phyloP scores from a whole-genome alignment of 495 filamentous ascomycete species.

The Staphylotrichum longicolle region DNA sequence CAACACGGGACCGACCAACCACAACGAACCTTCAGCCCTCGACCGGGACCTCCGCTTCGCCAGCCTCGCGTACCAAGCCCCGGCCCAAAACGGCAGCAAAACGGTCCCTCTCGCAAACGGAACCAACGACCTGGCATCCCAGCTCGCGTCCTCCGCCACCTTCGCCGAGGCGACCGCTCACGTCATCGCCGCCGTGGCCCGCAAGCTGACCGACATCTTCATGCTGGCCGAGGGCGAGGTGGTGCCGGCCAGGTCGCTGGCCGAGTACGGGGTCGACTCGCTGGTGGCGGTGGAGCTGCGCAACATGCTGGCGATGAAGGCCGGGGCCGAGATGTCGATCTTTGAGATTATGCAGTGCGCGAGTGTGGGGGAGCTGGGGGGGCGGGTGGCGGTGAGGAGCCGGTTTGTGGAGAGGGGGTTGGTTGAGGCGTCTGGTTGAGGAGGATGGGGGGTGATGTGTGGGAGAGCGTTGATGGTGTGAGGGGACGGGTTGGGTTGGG shows the following conservation, averaged over 20 bases:
- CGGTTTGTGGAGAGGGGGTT: conserved; percentile 4
- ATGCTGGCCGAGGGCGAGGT: conserved; percentile 40
- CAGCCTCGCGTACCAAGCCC: conserved; percentile 17
- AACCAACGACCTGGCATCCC: conserved; percentile 17
- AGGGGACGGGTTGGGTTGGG: too few relatives aligned
- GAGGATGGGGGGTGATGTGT: not conserved
- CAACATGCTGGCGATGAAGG: conserved; percentile 41
- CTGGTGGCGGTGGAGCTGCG: conserved; percentile 50
- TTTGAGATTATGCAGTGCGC: conserved; percentile 45
- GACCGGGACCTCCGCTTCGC: conserved; percentile 26
- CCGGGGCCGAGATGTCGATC: conserved; percentile 39
- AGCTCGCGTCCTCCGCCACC: conserved; percentile 14
- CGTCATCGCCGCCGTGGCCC: conserved; percentile 21
- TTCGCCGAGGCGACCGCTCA: conserved; percentile 14
- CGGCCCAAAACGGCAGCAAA: not conserved
- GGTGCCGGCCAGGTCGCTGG: conserved; percentile 25
- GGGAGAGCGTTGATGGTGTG: too few relatives aligned
- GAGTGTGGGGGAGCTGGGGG: conserved; percentile 32
- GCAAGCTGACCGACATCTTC: conserved; percentile 38
- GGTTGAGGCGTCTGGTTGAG: not conserved
- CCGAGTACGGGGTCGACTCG: conserved; percentile 46
- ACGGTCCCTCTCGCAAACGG: not conserved
- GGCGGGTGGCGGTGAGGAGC: conserved; percentile 27
- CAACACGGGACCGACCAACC: conserved; percentile 26
- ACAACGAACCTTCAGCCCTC: conserved; percentile 13